Conservation (phyloP, 2,329 filamentous ascomycete genomes). For the Microcyclospora pomicola region DNA sequence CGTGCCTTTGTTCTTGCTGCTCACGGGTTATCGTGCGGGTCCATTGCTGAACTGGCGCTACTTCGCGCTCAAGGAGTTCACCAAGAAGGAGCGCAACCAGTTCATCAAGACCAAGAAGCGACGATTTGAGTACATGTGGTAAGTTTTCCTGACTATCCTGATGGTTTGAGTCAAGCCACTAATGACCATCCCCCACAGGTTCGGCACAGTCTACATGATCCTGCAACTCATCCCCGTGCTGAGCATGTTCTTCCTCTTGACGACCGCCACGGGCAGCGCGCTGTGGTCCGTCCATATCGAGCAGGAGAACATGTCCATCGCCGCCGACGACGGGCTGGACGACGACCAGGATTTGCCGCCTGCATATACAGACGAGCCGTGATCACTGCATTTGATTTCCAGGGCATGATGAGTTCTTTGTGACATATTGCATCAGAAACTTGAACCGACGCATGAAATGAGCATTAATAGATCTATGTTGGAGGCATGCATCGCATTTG, state of each 20-base stretch:
- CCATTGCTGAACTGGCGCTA: conserved; percentile 86
- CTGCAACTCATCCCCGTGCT: conserved; percentile 78
- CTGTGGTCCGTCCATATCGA: conserved; percentile 77
- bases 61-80: conserved; percentile 64
- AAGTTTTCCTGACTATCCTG: too few relatives aligned
- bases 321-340: conserved; percentile 1
- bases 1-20: conserved; percentile 69
- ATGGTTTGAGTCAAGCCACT: too few relatives aligned
- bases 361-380: conserved; percentile 20
- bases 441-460: too few relatives aligned
- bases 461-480: too few relatives aligned
- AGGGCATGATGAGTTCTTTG: too few relatives aligned
- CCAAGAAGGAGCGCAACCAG: conserved; percentile 56
- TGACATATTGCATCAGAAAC: too few relatives aligned
- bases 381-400: neutral
- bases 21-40: conserved; percentile 76
- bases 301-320: conserved; percentile 27
- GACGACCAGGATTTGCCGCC: conserved; percentile 13
- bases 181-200: conserved; percentile 23
- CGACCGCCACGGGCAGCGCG: conserved; percentile 69
- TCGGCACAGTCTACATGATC: conserved; percentile 71
- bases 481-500: too few relatives aligned
- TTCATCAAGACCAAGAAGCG: conserved; percentile 50
- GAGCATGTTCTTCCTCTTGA: conserved; percentile 90
- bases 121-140: conserved; percentile 74